phyloP scores from a whole-genome alignment of 306 rosid species.

The Rosa chinensis region DNA sequence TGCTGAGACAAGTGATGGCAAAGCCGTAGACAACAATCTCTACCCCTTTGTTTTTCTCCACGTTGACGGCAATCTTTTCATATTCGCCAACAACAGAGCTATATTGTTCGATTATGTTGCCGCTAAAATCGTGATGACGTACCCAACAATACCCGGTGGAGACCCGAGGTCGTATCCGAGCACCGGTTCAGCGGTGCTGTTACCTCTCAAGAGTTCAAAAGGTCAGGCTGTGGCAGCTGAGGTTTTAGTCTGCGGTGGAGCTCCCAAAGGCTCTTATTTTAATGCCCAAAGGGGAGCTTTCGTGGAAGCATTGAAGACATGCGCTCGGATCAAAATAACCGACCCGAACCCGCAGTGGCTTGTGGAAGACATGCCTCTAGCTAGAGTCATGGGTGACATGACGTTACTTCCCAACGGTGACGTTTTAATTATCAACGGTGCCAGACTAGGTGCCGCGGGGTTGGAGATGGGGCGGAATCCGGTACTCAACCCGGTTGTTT shows the following conservation, averaged over 20 bases:
- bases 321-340: conserved; percentile 55
- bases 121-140: no score
- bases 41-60: conserved; percentile 66
- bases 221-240: conserved; percentile 35
- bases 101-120: no score
- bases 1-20: conserved; percentile 32
- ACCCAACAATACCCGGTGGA: conserved; percentile 32
- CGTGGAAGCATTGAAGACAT: conserved; percentile 37
- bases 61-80: conserved; percentile 58
- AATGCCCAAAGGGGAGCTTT: neutral
- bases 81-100: conserved; percentile 43
- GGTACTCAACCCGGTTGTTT: conserved; percentile 41
- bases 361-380: conserved; percentile 55
- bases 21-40: conserved; percentile 42
- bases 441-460: conserved; percentile 44
- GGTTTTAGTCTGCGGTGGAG: conserved; percentile 74
- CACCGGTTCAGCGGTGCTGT: conserved; percentile 65
- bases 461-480: conserved; percentile 52
- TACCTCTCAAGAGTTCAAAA: conserved; percentile 45
- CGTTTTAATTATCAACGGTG: conserved; percentile 30
- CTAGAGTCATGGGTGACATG: conserved; percentile 67
- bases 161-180: conserved; percentile 70
- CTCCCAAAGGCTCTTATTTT: conserved; percentile 44
- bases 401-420: conserved; percentile 53
- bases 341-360: conserved; percentile 58